These are phyloP conservation scores for Pyropia haitanensis DNA, from an alignment of 23 red algal genomes.

Conservation along the genomic window DNA sequence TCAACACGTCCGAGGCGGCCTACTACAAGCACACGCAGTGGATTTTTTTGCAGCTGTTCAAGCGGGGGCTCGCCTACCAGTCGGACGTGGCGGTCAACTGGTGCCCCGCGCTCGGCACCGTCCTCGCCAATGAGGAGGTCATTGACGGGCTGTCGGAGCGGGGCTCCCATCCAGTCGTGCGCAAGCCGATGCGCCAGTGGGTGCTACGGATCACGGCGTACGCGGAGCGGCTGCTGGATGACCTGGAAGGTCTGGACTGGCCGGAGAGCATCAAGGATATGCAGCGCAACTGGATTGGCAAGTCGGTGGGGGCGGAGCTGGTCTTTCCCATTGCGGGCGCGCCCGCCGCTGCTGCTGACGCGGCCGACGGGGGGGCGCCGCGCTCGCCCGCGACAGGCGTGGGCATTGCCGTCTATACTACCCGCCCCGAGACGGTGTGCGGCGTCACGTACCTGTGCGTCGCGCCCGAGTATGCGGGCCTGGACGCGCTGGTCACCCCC, in stretches of 20 bases:
- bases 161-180: conserved; percentile 76
- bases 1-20: conserved; percentile 64
- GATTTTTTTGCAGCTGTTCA: conserved; percentile 97
- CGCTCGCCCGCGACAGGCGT: not conserved
- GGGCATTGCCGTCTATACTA: conserved; percentile 64
- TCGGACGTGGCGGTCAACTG: conserved; percentile 92
- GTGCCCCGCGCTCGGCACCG: conserved; percentile 96
- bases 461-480: conserved; percentile 72
- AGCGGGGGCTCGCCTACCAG: conserved; percentile 95
- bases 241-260: conserved; percentile 91
- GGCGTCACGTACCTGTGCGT: conserved; percentile 81
- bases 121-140: conserved; percentile 97
- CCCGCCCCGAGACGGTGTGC: conserved; percentile 85
- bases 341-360: not conserved
- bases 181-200: conserved; percentile 98
- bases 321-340: conserved; percentile 21
- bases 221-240: conserved; percentile 83
- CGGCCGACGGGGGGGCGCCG: too few species aligned
- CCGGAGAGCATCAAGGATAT: conserved; percentile 96
- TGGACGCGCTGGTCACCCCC: conserved; percentile 38
- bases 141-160: conserved; percentile 92
- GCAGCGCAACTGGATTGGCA: conserved; percentile 98
- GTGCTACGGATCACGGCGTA: conserved; percentile 89
- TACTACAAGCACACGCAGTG: conserved; percentile 99
- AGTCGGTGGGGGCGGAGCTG: conserved; percentile 67